phyloP scores from a whole-genome alignment of 345 rosid species.

The Acer yangbiense region DNA sequence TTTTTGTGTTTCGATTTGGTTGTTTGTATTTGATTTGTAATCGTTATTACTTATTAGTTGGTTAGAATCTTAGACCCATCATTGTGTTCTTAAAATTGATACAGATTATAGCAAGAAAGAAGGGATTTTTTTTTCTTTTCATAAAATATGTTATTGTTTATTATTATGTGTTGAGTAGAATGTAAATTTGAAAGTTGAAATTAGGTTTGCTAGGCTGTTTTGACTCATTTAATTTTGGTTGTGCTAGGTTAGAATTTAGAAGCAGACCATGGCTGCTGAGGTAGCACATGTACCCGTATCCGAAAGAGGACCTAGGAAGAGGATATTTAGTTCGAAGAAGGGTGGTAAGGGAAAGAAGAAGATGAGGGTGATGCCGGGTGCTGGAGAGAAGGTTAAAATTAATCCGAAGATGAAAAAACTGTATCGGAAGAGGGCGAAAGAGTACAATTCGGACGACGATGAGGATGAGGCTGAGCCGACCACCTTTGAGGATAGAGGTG shows the following conservation, averaged over 20 bases:
- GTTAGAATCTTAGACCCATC: not conserved
- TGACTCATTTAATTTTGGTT: not conserved
- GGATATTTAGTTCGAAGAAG: slow-evolving; percentile 54
- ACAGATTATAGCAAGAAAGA: too few species aligned
- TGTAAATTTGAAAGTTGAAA: not conserved
- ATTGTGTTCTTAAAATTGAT: not conserved
- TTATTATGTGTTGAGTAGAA: not conserved
- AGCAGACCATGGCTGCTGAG: slow-evolving; percentile 42
- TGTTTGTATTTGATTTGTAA: too few species aligned
- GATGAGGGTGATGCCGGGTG: slow-evolving; percentile 34
- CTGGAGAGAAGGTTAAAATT: slow-evolving; percentile 49
- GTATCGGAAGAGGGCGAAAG: slow-evolving; percentile 72
- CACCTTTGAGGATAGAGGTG: slow-evolving; percentile 24
- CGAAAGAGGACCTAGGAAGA: slow-evolving; percentile 39
- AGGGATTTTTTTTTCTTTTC: too few species aligned
- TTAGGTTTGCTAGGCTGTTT: not conserved
- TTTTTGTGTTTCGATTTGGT: not conserved
- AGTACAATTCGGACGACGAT: slow-evolving; percentile 77
- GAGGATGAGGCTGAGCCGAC: slow-evolving; percentile 34
- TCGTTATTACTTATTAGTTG: too few species aligned
- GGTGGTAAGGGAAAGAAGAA: slow-evolving; percentile 48
- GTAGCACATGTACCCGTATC: slow-evolving; percentile 34
- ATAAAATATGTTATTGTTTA: too few species aligned
- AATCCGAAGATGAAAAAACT: slow-evolving; percentile 57
- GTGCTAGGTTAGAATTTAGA: not conserved